These are phyloP conservation scores for Uncinocarpus reesii DNA, from an alignment of 2,329 filamentous ascomycete genomes.

Conservation along the genomic window DNA sequence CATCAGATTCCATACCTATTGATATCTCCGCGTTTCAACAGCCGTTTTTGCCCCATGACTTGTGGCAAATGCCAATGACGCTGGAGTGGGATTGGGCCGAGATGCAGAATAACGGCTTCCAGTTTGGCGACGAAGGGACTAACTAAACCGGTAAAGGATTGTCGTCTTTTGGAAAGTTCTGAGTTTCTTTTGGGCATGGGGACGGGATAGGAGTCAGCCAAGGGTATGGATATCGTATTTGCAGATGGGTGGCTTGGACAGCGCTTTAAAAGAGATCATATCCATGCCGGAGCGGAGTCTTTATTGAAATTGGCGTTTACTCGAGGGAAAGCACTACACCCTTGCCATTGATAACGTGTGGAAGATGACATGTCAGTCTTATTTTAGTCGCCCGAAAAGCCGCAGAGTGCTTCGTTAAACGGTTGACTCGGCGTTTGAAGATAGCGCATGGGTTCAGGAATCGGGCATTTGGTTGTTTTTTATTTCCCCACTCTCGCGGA, in stretches of 20 bases:
- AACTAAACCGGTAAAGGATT: background rate
- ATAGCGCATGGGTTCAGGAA: background rate
- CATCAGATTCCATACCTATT: constrained; percentile 24
- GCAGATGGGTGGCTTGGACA: no score
- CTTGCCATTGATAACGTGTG: no score
- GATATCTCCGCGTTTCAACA: constrained; percentile 55
- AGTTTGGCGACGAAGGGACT: constrained; percentile 8
- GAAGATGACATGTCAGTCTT: background rate
- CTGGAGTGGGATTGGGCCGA: constrained; percentile 77
- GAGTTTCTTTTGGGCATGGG: background rate
- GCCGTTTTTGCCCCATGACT: constrained; percentile 79
- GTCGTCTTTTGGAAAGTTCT: no score
- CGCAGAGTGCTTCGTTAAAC: background rate
- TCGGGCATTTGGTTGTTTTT: background rate
- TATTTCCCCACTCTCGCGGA: constrained; percentile 2
- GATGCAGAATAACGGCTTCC: constrained; percentile 16
- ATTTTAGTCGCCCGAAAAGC: background rate
- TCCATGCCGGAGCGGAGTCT: no score
- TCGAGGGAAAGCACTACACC: no score
- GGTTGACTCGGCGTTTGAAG: background rate
- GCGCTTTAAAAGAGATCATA: no score
- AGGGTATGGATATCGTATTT: no score
- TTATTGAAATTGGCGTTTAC: no score
- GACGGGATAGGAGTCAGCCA: background rate
- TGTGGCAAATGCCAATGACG: constrained; percentile 94